Percentiles rank a stretch among this genome's conserved stretches.
Evolutionary conservation across 176 grass and related monocot species (phyloP).

Genomic region (Lolium perenne): DNA sequence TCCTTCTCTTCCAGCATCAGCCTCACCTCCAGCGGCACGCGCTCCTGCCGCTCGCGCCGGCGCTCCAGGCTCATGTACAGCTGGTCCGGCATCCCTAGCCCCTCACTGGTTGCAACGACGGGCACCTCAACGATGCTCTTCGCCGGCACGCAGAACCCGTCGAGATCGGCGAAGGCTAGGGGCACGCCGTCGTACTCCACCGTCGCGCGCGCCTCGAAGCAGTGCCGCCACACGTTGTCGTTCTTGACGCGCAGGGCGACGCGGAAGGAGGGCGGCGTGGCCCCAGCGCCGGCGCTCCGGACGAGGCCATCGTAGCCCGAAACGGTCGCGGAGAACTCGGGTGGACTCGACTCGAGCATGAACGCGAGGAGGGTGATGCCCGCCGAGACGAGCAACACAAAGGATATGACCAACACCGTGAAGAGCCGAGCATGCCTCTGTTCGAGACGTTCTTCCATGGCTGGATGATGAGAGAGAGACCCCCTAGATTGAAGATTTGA

Average conservation of each 20-base stretch:
- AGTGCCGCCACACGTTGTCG: not conserved
- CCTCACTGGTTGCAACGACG: conserved; percentile 12
- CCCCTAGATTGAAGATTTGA: no score
- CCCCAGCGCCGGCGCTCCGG: no score
- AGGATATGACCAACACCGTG: not conserved
- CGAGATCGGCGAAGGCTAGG: conserved; percentile 13
- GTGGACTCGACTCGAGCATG: not conserved
- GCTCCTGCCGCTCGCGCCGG: no score
- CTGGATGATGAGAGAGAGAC: not conserved
- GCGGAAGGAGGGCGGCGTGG: no score
- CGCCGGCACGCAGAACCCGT: conserved; percentile 6
- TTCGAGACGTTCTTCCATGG: not conserved
- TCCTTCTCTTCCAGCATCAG: no score
- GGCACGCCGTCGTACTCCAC: conserved; percentile 36
- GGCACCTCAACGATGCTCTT: not conserved
- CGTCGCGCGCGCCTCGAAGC: not conserved
- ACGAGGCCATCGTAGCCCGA: conserved; percentile 14
- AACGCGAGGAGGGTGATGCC: not conserved
- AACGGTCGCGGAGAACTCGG: conserved; percentile 25
- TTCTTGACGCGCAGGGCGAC: no score
- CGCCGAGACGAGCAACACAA: not conserved
- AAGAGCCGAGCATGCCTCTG: not conserved
- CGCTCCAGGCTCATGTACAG: no score
- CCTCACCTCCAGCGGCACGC: no score
- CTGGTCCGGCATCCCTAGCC: not conserved